Conservation (phyloP, 257 asterid species). For the Gardenia jasminoides region DNA sequence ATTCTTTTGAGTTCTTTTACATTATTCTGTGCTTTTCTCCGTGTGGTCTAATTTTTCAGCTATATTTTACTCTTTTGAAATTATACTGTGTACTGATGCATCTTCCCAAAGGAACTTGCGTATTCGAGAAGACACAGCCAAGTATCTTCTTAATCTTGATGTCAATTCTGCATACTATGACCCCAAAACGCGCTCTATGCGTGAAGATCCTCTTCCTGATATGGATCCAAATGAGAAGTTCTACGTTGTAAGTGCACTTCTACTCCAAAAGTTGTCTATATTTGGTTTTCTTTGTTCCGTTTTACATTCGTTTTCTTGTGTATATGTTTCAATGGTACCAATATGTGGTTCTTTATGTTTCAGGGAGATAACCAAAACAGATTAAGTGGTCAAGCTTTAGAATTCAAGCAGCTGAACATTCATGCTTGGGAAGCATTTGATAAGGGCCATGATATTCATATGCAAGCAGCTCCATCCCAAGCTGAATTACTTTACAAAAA, state of each 20-base stretch:
- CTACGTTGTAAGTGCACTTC: slow-evolving; percentile 55
- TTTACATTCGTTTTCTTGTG: no score
- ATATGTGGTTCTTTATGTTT: slow-evolving; percentile 2
- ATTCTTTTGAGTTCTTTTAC: not conserved
- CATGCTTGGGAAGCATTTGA: slow-evolving; percentile 99
- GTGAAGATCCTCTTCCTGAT: slow-evolving; percentile 98
- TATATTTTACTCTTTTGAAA: not conserved
- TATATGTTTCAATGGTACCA: not conserved
- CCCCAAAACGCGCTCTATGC: slow-evolving; percentile 98
- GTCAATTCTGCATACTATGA: slow-evolving; percentile 92
- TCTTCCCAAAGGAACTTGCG: slow-evolving; percentile 79
- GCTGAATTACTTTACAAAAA: slow-evolving; percentile 87
- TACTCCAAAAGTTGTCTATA: not conserved
- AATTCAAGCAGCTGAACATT: slow-evolving; percentile 88
- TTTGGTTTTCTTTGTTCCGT: not conserved
- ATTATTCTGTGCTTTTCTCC: not conserved
- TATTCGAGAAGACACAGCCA: slow-evolving; percentile 96
- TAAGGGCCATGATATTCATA: slow-evolving; percentile 93
- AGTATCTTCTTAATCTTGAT: slow-evolving; percentile 93
- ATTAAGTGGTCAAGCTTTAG: slow-evolving; percentile 94
- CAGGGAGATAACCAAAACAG: slow-evolving; percentile 91
- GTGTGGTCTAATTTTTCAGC: not conserved
- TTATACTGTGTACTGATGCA: slow-evolving; percentile 3
- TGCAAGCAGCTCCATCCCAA: slow-evolving; percentile 99
- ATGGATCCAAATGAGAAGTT: slow-evolving; percentile 95